Base-by-base conservation (phyloP, 306 rosid genomes). In the Mucuna pruriens region DNA sequence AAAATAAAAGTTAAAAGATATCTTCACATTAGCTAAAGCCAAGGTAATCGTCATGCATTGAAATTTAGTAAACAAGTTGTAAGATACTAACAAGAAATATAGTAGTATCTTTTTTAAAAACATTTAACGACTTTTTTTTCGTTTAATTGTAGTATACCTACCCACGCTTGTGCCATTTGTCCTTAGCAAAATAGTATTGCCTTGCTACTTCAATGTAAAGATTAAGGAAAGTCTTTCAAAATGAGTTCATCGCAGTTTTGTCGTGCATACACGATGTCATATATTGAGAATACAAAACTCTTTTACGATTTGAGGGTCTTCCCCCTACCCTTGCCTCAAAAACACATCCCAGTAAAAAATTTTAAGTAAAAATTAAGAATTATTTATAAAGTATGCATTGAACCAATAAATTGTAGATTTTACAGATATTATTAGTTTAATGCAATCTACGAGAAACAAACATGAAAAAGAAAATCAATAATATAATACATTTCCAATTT, bases 391-490 rank as follows among this genome's bases (percentile, higher is more conserved):
- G 31, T 29, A 29, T 29, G 31, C 3, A 3, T 29, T 29, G 31
- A 29, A 29, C 31, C 31, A 29, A 29, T 29, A 60, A 74, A 26
- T 52, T 60, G 38, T 5, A 15, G 55, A 60, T 61, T 60, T 65
- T 29, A 7, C n/a, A 6, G 12, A 64, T 72, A 36, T 5, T 67
- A 7, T 38, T 48, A 79, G 26, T 29, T 58, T 67, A 57, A 65
- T 29, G 51, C 70, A 70, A 64, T 72, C 38, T 13, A 40, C 48
- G 20, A 61, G 64, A 76, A 44, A 48, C 80, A 55, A 68, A 51
- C 54, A 85, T 29, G 38, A 29, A 57, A 69, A 49, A 76, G 39
- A 70, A 57, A 75, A 61, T 52, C 29, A 68, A 49, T 13, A 17
- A 49, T 13, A 17, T 25, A 34, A 17, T 71, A 71, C 48, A 12